Base-by-base conservation (phyloP, 2,329 filamentous ascomycete genomes). In the Pseudogymnoascus destructans region DNA sequence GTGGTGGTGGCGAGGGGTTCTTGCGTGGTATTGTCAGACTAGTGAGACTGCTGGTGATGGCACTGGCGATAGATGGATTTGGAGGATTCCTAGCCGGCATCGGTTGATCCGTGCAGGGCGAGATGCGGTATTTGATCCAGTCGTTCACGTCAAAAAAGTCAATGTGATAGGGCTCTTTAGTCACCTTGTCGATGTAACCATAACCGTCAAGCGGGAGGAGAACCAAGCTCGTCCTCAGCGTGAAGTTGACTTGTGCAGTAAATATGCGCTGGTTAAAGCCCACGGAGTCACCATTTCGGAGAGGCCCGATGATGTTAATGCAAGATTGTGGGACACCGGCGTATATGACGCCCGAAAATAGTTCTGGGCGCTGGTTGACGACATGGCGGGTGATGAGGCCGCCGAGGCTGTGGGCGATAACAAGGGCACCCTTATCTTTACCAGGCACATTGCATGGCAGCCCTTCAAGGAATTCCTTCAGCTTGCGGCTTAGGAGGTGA, bases 231-330 rank as follows among this genome's bases (percentile, higher is more conserved):
- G 90, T 95, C 6, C 92, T 81, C 55, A 97, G 83, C 0, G 87
- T 90, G 66, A 97, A 95, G 71, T 95, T 95, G 64, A 95, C 91
- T 67, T 93, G 88, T 0, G 92, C 90, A 0, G 90, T 95, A 13
- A 97, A 77, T 0, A 96, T 86, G 63, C 89, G 88, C 61, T 90
- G 90, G 66, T 91, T 95, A 60, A 96, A 77, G 0, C 95, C 77
- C 0, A 96, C 90, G 15, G 91, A 87, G 67, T 97, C 91, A n/a
- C 91, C 91, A 65, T 95, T 92, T 33, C 91, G 84, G 10, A 97
- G 71, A 0, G 91, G 91, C 0, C 92, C 92, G 3, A 96, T 78
- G 57, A 95, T 93, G 68, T 95, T 96, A 68, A 96, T 82, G 68
- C 90, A 95, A 58, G 86, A 81, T 64, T 92, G 85, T 0, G 91